Evolutionary conservation across 2,329 filamentous ascomycete genomes (phyloP).

Genomic region (Emergomyces africanus): DNA sequence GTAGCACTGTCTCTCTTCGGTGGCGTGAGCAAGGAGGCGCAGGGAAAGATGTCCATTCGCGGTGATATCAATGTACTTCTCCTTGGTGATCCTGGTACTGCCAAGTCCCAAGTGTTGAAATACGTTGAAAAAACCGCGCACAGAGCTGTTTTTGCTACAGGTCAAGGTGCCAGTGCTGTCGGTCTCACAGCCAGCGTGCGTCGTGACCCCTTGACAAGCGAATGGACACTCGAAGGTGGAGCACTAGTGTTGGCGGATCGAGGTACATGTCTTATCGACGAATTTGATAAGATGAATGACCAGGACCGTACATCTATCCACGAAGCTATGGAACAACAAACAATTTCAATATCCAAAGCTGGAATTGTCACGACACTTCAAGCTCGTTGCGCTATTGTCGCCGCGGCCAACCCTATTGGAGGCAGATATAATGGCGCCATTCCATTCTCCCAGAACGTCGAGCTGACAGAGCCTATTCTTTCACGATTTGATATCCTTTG

Average conservation of each 20-base stretch:
- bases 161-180: conserved; percentile 91
- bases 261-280: conserved; percentile 91
- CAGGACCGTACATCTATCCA: conserved; percentile 97
- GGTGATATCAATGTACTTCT: conserved; percentile 97
- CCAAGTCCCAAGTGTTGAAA: conserved; percentile 94
- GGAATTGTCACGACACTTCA: conserved; percentile 97
- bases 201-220: conserved; percentile 84
- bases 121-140: conserved; percentile 97
- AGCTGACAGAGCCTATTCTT: conserved; percentile 91
- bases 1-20: conserved; percentile 90
- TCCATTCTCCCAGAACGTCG: conserved; percentile 90
- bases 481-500: conserved; percentile 97
- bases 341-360: conserved; percentile 96
- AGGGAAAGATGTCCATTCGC: conserved; percentile 78
- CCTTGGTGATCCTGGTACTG: conserved; percentile 91
- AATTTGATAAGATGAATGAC: conserved; percentile 99
- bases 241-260: conserved; percentile 89
- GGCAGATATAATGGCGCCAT: conserved; percentile 95
- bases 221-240: conserved; percentile 96
- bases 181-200: conserved; percentile 96
- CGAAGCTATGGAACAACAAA: conserved; percentile 99
- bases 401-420: conserved; percentile 90
- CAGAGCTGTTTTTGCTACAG: conserved; percentile 91
- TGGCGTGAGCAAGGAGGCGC: conserved; percentile 82
- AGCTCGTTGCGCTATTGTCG: conserved; percentile 89